phyloP scores from a whole-genome alignment of 345 rosid species.

The Noccaea bulbosa region DNA sequence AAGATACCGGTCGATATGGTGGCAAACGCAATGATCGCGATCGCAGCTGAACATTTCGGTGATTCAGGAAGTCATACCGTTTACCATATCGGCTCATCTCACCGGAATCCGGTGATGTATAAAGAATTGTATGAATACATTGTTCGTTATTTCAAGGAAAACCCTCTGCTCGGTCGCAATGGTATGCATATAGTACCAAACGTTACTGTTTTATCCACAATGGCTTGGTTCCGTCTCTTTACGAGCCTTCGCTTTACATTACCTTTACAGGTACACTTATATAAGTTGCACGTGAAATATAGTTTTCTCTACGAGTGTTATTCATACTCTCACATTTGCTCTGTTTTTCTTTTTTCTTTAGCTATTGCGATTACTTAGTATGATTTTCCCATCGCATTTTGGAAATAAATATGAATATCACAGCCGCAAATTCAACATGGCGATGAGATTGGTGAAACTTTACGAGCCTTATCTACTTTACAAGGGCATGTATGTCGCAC shows the following conservation, averaged over 20 bases:
- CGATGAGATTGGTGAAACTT: conserved; percentile 64
- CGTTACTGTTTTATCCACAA: conserved; percentile 48
- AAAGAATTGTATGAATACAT: conserved; percentile 48
- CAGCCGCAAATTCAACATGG: conserved; percentile 40
- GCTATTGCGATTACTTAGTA: conserved; percentile 4
- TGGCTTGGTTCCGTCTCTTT: conserved; percentile 65
- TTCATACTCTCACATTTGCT: neutral
- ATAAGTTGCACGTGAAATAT: neutral
- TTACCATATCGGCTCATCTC: conserved; percentile 75
- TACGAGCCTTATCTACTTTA: conserved; percentile 79
- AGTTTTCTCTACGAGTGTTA: neutral
- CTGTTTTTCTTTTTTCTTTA: neutral
- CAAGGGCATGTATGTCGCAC: conserved; percentile 61
- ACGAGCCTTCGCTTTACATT: conserved; percentile 60
- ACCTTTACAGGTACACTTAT: conserved; percentile 43
- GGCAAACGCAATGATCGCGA: conserved; percentile 24
- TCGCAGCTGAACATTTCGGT: conserved; percentile 4
- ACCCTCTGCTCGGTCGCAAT: conserved; percentile 68
- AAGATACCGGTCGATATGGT: conserved; percentile 40
- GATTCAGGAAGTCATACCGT: conserved; percentile 46
- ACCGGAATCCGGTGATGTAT: conserved; percentile 52
- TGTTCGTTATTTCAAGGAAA: conserved; percentile 51
- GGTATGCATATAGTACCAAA: conserved; percentile 61
- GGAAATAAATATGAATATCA: conserved; percentile 3
- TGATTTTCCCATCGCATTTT: conserved; percentile 5